Percentiles rank a stretch among this genome's conserved stretches.
Evolutionary conservation across 768 basidiomycete genomes (phyloP).

Genomic region (Kwoniella europaea): DNA sequence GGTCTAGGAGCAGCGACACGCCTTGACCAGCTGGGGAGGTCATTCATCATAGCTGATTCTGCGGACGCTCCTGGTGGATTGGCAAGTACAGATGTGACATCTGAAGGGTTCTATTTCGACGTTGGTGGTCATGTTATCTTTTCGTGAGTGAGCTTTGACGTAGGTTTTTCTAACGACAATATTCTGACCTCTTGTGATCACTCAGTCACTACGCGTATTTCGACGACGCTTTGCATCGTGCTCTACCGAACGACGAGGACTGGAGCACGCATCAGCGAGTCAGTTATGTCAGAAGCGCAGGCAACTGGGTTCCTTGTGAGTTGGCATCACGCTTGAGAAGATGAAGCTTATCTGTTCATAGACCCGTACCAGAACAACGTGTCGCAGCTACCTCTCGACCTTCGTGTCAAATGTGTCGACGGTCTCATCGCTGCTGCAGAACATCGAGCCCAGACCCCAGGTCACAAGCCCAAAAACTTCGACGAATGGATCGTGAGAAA

Average conservation of each 20-base stretch:
- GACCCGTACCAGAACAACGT: slow-evolving; percentile 59
- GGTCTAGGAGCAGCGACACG: slow-evolving; percentile 60
- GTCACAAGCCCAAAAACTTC: slow-evolving; percentile 56
- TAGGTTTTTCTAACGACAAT: neutral
- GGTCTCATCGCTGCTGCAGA: slow-evolving; percentile 59
- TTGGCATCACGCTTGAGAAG: slow-evolving; percentile 14
- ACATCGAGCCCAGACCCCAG: slow-evolving; percentile 42
- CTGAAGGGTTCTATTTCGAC: slow-evolving; percentile 60
- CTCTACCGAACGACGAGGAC: slow-evolving; percentile 58
- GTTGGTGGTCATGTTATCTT: slow-evolving; percentile 61
- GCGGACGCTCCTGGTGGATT: slow-evolving; percentile 56
- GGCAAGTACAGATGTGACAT: slow-evolving; percentile 57
- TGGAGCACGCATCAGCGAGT: slow-evolving; percentile 60
- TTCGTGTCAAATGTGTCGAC: slow-evolving; percentile 58
- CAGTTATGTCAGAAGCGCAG: slow-evolving; percentile 57
- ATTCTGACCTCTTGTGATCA: neutral
- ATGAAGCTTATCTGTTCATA: slow-evolving; percentile 6
- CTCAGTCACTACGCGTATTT: slow-evolving; percentile 59
- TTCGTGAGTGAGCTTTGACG: slow-evolving; percentile 39
- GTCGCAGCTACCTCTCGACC: slow-evolving; percentile 56
- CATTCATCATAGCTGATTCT: slow-evolving; percentile 55
- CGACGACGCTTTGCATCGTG: slow-evolving; percentile 58
- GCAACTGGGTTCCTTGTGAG: slow-evolving; percentile 59
- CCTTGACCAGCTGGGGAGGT: slow-evolving; percentile 54
- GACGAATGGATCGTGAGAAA: slow-evolving; percentile 60